phyloP scores from a whole-genome alignment of 768 basidiomycete species.

The Neoboletus magnificus region DNA sequence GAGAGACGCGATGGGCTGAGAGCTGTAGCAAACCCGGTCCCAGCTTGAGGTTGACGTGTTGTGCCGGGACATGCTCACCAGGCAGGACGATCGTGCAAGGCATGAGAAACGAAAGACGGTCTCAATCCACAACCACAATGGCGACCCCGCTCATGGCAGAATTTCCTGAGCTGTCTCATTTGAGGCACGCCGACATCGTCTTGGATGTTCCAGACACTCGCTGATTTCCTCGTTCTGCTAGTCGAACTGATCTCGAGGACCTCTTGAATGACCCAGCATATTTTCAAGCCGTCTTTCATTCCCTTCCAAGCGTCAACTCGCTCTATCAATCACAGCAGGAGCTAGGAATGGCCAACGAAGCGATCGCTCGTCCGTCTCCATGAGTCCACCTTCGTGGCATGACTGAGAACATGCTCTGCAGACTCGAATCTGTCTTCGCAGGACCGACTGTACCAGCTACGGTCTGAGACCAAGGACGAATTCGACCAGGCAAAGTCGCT shows the following conservation, averaged over 20 bases:
- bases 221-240: constrained; percentile 31
- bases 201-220: not conserved
- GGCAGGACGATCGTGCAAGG: constrained; percentile 65
- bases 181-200: constrained; percentile 52
- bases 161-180: constrained; percentile 68
- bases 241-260: constrained; percentile 89
- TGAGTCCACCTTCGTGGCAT: not conserved
- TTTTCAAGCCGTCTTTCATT: constrained; percentile 86
- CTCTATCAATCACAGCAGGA: constrained; percentile 75
- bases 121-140: constrained; percentile 18
- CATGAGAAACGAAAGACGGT: constrained; percentile 34
- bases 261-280: constrained; percentile 76
- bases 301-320: constrained; percentile 67
- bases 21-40: constrained; percentile 77
- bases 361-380: constrained; percentile 69
- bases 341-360: constrained; percentile 80
- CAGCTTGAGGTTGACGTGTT: constrained; percentile 78
- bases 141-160: constrained; percentile 49
- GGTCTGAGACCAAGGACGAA: constrained; percentile 80
- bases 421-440: constrained; percentile 76
- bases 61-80: constrained; percentile 72
- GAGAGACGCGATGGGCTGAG: constrained; percentile 28
- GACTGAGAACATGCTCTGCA: constrained; percentile 31
- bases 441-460: constrained; percentile 68
- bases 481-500: constrained; percentile 84